A percentile compares a stretch with the other conserved stretches of the same genome.
phyloP scores from a whole-genome alignment of 306 rosid species.

The Acacia acuminata region DNA sequence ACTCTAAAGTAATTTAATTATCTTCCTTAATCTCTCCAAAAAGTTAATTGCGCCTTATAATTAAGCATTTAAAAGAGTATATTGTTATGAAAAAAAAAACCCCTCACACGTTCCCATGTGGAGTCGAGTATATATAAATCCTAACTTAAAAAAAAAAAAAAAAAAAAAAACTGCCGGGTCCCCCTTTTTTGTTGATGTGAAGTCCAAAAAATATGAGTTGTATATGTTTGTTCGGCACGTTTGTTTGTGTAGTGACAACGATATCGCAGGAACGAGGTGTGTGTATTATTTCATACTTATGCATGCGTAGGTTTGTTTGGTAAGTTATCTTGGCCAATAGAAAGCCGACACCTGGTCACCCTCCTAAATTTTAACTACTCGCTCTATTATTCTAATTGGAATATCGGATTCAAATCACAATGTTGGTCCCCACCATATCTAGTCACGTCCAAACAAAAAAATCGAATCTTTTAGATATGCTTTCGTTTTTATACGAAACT shows the following conservation, averaged over 20 bases:
- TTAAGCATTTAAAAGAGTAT: no score
- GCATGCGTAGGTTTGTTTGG: conserved; percentile 32
- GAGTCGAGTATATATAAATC: neutral
- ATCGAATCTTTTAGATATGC: conserved; percentile 31
- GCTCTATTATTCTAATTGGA: neutral
- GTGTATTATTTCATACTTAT: conserved; percentile 1
- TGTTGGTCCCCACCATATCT: conserved; percentile 35
- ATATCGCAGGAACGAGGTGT: conserved; percentile 21
- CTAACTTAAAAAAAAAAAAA: neutral
- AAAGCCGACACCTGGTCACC: neutral
- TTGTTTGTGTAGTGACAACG: conserved; percentile 22
- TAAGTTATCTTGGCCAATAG: conserved; percentile 1
- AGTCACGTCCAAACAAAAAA: conserved; percentile 35
- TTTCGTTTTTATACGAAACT: conserved; percentile 29
- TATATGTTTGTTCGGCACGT: neutral
- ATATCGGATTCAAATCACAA: neutral
- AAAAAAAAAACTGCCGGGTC: neutral
- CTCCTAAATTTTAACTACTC: neutral
- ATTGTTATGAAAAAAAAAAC: conserved; percentile 1
- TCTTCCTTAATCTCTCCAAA: no score
- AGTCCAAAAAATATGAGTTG: neutral
- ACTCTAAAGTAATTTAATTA: no score
- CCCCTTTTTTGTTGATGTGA: neutral
- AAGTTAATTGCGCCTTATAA: no score
- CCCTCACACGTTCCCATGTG: conserved; percentile 32